Evolutionary conservation across 495 filamentous ascomycete species (phyloP).

Genomic region (Jackrogersella minutella): DNA sequence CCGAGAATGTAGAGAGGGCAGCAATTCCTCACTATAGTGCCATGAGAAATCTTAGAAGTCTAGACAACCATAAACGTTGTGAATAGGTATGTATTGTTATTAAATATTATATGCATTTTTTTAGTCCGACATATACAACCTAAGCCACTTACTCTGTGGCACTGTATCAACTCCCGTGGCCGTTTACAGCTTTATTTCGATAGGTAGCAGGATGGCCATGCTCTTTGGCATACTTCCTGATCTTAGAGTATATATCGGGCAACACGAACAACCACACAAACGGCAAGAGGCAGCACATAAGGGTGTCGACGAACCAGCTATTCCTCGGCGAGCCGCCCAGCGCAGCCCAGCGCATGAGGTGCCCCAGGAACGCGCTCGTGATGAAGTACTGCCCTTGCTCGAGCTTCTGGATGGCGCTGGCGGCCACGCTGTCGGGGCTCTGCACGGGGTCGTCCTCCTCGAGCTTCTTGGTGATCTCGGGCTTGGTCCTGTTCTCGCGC

Average conservation of each 20-base stretch:
- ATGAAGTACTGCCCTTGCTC: conserved; percentile 84
- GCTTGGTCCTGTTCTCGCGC: conserved; percentile 82
- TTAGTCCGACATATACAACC: too few species aligned
- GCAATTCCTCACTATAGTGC: too few species aligned
- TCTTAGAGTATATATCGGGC: conserved; percentile 65
- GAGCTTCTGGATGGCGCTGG: conserved; percentile 70
- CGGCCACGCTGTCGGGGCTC: conserved; percentile 79
- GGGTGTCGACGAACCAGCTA: conserved; percentile 67
- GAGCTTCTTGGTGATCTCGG: conserved; percentile 77
- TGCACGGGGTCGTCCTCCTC: conserved; percentile 84
- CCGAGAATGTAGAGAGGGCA: too few species aligned
- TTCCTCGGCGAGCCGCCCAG: conserved; percentile 67
- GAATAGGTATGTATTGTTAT: too few species aligned
- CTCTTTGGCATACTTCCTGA: conserved; percentile 64
- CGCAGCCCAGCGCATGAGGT: conserved; percentile 68
- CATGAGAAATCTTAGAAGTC: too few species aligned
- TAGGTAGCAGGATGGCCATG: conserved; percentile 62
- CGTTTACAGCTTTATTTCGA: conserved; percentile 32
- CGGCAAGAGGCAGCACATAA: conserved; percentile 63
- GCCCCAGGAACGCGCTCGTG: conserved; percentile 72
- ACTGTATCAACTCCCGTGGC: neutral
- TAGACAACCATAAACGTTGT: too few species aligned
- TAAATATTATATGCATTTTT: too few species aligned
- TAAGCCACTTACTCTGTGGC: too few species aligned
- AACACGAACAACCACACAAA: conserved; percentile 69